Base-by-base conservation (phyloP, 352 stramenopile genomes). In the Phytophthora podocarpi region DNA sequence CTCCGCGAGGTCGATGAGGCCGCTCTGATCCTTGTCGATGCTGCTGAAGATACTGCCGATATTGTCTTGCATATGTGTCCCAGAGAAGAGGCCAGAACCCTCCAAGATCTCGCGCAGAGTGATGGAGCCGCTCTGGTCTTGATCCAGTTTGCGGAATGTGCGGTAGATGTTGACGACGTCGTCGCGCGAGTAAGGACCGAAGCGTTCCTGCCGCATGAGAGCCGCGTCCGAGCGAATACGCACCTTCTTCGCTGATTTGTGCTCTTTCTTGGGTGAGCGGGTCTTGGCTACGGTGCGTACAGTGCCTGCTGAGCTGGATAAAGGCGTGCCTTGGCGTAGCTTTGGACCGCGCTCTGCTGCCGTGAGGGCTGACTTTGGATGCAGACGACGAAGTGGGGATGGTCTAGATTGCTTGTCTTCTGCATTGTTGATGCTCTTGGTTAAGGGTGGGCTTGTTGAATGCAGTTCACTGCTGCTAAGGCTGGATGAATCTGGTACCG, bases 21-120 rank as follows among this genome's bases (percentile, higher is more conserved):
- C 85, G 56, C 84, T 94, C 15, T 89, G 72, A 57, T 94, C 82
- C 32, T 75, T 64, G 62, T 94, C 85, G 46, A 94, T 80, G 32
- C 79, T 87, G 51, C 70, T 83, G 64, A 94, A 94, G 43, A 94
- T 89, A 24, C 85, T 84, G 42, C 77, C 76, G 2, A 91, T 62
- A 26, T 90, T 90, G 15, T 90, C 78, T 15, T 87, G 80, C 63
- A 91, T 70, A 18, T 90, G 72, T 2, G 73, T 78, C 8, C 82
- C 80, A 0, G 76, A 68, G 57, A 90, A 89, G 13, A 90, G 63
- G 11, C 76, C 80, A 1, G 79, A 71, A n/a, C 76, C 80, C 15
- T 84, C 67, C 5, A 87, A 56, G 0, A 94, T 60, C 42, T 94
- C 85, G 0, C 65, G 65, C 20, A 91, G 37, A 31, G 83, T 87